Conservation (phyloP, 805 yeast genomes). For the Kuraishia capsulata region DNA sequence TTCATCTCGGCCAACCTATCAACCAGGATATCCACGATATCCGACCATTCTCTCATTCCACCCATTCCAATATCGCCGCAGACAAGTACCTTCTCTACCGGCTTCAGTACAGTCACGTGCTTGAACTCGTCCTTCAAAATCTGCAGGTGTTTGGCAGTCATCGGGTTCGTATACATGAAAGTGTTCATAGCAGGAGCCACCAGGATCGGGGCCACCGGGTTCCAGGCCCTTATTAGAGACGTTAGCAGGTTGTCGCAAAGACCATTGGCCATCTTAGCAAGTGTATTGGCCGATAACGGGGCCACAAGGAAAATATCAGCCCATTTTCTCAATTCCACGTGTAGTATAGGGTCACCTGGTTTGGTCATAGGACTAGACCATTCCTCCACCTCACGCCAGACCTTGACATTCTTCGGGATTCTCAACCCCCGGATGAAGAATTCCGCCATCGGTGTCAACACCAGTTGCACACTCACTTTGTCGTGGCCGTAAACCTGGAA, state of each 20-base stretch:
- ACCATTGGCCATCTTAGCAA: constrained; percentile 84
- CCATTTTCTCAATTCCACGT: constrained; percentile 93
- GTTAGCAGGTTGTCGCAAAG: constrained; percentile 89
- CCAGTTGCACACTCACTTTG: constrained; percentile 73
- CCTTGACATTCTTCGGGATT: constrained; percentile 58
- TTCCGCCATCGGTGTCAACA: constrained; percentile 78
- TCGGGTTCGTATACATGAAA: constrained; percentile 80
- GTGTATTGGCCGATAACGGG: constrained; percentile 90
- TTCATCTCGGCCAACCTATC: constrained; percentile 54
- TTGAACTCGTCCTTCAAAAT: constrained; percentile 84
- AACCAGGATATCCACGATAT: constrained; percentile 79
- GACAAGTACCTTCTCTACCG: constrained; percentile 89
- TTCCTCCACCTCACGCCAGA: constrained; percentile 93
- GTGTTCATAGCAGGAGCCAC: constrained; percentile 96
- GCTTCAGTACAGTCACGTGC: constrained; percentile 89
- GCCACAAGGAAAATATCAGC: constrained; percentile 90
- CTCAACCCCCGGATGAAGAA: constrained; percentile 57
- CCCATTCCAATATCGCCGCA: constrained; percentile 99
- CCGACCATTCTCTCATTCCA: constrained; percentile 98
- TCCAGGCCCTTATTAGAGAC: constrained; percentile 91
- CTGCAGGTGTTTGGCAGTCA: constrained; percentile 76
- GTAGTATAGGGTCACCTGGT: constrained; percentile 95
- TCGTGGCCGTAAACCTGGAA: constrained; percentile 69
- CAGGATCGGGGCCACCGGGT: constrained; percentile 78
- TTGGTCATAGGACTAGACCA: constrained; percentile 53